phyloP scores from a whole-genome alignment of 2,329 filamentous ascomycete genomes.

The Talaromyces piceae region DNA sequence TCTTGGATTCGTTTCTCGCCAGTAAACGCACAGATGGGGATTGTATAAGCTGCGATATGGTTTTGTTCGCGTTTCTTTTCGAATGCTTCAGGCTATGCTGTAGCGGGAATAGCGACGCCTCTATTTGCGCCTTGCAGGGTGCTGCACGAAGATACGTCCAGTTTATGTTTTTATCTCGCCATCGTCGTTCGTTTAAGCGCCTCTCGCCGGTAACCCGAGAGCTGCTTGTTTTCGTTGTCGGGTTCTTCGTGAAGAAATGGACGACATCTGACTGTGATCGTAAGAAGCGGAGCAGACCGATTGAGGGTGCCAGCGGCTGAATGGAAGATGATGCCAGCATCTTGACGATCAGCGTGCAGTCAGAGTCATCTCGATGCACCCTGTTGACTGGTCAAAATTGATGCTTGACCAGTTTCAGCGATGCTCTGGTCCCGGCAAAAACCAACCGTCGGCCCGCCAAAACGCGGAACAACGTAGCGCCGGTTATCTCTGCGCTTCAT shows the following conservation, averaged over 20 bases:
- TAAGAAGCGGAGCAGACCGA: conserved; percentile 62
- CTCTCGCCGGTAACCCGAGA: conserved; percentile 10
- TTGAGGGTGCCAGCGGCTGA: conserved; percentile 42
- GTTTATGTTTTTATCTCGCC: conserved; percentile 14
- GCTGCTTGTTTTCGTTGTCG: conserved; percentile 7
- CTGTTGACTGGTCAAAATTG: background rate
- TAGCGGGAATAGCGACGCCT: conserved; percentile 25
- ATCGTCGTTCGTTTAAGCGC: conserved; percentile 11
- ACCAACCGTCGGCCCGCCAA: background rate
- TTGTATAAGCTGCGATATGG: conserved; percentile 1
- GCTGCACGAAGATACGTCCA: conserved; percentile 16
- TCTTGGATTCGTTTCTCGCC: conserved; percentile 4
- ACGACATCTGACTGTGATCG: conserved; percentile 59
- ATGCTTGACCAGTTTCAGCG: background rate
- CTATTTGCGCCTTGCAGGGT: conserved; percentile 18
- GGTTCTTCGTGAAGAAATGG: conserved; percentile 43
- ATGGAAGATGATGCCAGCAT: conserved; percentile 31
- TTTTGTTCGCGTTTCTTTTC: background rate
- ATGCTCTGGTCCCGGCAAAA: background rate
- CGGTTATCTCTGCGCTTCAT: background rate
- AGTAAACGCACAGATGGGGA: background rate
- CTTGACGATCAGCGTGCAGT: conserved; percentile 13
- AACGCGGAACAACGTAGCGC: background rate
- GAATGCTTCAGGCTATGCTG: conserved; percentile 5
- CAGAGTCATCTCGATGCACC: background rate